phyloP scores from a whole-genome alignment of 225 moss, liverwort and hornwort species.

The Anthoceros angustus region DNA sequence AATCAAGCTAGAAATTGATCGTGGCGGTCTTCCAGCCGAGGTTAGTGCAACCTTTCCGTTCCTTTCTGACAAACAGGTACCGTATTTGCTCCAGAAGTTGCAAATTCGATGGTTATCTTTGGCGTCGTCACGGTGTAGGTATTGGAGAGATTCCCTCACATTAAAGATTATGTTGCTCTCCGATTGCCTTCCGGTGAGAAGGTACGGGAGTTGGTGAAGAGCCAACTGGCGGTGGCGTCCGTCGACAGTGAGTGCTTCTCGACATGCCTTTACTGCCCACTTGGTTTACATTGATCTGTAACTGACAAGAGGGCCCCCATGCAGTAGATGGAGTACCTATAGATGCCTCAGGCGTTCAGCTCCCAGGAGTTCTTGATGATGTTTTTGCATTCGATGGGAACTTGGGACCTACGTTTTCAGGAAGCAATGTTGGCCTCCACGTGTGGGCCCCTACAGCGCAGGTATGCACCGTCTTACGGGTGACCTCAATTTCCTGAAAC shows the following conservation, averaged over 20 bases:
- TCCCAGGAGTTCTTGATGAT: constrained; percentile 75
- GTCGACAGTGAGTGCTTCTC: constrained; percentile 27
- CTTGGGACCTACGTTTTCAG: constrained; percentile 38
- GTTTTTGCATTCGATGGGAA: constrained; percentile 72
- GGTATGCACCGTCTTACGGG: constrained; percentile 22
- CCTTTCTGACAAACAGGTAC: neutral
- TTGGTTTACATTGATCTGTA: neutral
- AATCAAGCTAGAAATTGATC: constrained; percentile 50
- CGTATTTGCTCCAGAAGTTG: neutral
- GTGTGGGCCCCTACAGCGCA: constrained; percentile 95
- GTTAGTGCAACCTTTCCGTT: constrained; percentile 6
- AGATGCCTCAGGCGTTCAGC: constrained; percentile 72
- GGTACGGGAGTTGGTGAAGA: constrained; percentile 47
- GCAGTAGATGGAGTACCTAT: constrained; percentile 43
- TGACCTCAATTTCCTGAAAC: neutral
- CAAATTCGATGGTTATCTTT: neutral
- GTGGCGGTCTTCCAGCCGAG: constrained; percentile 32
- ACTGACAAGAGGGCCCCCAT: neutral
- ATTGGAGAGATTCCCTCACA: constrained; percentile 59
- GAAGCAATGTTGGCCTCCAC: constrained; percentile 31
- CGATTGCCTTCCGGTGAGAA: constrained; percentile 37
- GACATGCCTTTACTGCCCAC: constrained; percentile 8
- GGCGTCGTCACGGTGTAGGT: constrained; percentile 22
- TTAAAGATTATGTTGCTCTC: constrained; percentile 49
- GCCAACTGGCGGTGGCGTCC: constrained; percentile 62